phyloP scores from a whole-genome alignment of 2,329 filamentous ascomycete genomes.

The Elsinoe australis region DNA sequence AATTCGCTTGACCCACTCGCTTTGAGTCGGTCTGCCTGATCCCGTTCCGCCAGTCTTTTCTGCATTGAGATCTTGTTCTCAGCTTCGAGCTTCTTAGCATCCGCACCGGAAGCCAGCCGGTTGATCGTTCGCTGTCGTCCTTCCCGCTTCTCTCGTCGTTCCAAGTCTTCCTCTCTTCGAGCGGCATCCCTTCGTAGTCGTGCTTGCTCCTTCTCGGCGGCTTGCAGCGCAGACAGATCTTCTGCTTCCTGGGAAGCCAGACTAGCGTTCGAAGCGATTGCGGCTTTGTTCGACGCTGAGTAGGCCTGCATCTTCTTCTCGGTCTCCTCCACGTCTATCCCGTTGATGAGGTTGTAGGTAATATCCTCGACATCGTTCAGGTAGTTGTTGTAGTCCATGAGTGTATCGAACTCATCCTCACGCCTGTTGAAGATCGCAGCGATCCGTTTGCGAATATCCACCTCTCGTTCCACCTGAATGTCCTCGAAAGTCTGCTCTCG shows the following conservation, averaged over 20 bases:
- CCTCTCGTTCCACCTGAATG: constrained; percentile 76
- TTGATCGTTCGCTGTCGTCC: constrained; percentile 63
- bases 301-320: constrained; percentile 57
- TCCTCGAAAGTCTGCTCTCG: constrained; percentile 83
- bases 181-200: constrained; percentile 56
- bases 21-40: constrained; percentile 36
- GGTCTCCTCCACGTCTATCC: constrained; percentile 58
- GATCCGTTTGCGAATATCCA: constrained; percentile 76
- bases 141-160: constrained; percentile 55
- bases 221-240: constrained; percentile 40
- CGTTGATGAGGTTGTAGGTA: constrained; percentile 77
- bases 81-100: constrained; percentile 45
- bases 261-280: constrained; percentile 46
- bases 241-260: constrained; percentile 42
- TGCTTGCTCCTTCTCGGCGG: constrained; percentile 59
- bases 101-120: constrained; percentile 56
- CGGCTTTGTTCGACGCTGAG: constrained; percentile 60
- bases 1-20: constrained; percentile 38
- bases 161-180: constrained; percentile 61
- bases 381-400: constrained; percentile 85
- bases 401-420: constrained; percentile 82
- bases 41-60: no score
- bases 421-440: constrained; percentile 71
- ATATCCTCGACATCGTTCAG: constrained; percentile 86
- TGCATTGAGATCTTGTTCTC: constrained; percentile 39